Evolutionary conservation across 2,329 filamentous ascomycete species (phyloP), one percentile per base, ranked within the genome.

Genomic region (Verticillium isaacii): DNA sequence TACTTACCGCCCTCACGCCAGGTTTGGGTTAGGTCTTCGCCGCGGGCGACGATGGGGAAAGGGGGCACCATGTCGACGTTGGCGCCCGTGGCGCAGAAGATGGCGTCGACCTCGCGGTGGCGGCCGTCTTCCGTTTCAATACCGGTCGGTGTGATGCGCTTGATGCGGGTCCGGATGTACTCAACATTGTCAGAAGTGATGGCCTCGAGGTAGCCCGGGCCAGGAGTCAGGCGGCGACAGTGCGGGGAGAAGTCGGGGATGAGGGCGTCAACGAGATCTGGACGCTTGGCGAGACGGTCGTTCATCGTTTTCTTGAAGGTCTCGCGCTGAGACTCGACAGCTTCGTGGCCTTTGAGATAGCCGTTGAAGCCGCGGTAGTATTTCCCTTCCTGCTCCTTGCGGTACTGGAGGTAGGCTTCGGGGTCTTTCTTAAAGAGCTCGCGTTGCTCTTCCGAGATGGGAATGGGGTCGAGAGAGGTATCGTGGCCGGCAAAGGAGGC

Each of bases 1-100:
- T 80, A 81, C 23, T 77, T 73, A 0, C 83, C 84, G 45, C 79
- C 81, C 1, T 77, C 77, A 15, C 77, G 78, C 88, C 88, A 91
- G 1, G 83, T 77, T 9, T 78, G 72, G 12, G 77, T 73, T 1
- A 91, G 74, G 61, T 88, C 80, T 9, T 79, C 71, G 2, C 82
- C 85, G 57, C 80, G 73, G 1, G 84, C 82, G 29, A 78, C 75
- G 65, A 91, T 84, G 0, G 85, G 77, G 65, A 91, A 91, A 0
- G 81, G 81, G 0, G 86, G 86, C 0, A 82, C 75, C 72, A 83
- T 78, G 65, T 85, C 80, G 12, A 81, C 78, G 65, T 89, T 87
- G 9, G 86, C 86, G 1, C 89, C 89, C 0, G 89, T 92, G 1
- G 87, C 85, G 67, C 87, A 91, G 66, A 91, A 85, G 5, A 90